Conservation (phyloP, 2,329 filamentous ascomycete genomes). For the Penicillium sp. region DNA sequence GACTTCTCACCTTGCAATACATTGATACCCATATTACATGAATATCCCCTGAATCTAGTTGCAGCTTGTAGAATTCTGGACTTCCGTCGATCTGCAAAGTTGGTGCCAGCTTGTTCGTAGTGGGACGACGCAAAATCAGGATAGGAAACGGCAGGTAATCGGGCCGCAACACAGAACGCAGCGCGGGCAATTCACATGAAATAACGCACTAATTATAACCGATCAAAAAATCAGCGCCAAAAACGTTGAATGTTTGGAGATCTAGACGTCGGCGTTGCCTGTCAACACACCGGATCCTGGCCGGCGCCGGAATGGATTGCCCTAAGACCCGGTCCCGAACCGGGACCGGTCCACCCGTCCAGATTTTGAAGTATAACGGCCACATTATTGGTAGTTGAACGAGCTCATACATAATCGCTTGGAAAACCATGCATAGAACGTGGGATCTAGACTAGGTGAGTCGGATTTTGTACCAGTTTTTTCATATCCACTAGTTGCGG, state of each 20-base stretch:
- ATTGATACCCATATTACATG: background rate
- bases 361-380: constrained; percentile 16
- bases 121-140: background rate
- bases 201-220: background rate
- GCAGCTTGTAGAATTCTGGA: background rate
- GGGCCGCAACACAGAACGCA: constrained; percentile 12
- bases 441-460: constrained; percentile 19
- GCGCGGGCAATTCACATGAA: constrained; percentile 11
- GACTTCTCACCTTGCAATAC: background rate
- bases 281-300: constrained; percentile 16
- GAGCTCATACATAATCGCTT: constrained; percentile 15
- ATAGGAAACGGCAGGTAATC: background rate
- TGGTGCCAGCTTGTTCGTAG: constrained; percentile 1
- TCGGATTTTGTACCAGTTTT: constrained; percentile 12
- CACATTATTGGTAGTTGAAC: constrained; percentile 17
- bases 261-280: constrained; percentile 11
- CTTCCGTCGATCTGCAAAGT: constrained; percentile 1
- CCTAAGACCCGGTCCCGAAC: constrained; percentile 14
- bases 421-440: constrained; percentile 12
- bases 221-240: background rate
- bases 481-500: constrained; percentile 10
- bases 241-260: constrained; percentile 3
- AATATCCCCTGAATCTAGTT: background rate
- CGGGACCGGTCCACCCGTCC: constrained; percentile 22
- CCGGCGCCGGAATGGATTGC: constrained; percentile 22